Evolutionary conservation across 1,284 basidiomycete genomes (phyloP), one percentile per base, ranked within the genome.

Genomic region (Rhodotorula sp.): DNA sequence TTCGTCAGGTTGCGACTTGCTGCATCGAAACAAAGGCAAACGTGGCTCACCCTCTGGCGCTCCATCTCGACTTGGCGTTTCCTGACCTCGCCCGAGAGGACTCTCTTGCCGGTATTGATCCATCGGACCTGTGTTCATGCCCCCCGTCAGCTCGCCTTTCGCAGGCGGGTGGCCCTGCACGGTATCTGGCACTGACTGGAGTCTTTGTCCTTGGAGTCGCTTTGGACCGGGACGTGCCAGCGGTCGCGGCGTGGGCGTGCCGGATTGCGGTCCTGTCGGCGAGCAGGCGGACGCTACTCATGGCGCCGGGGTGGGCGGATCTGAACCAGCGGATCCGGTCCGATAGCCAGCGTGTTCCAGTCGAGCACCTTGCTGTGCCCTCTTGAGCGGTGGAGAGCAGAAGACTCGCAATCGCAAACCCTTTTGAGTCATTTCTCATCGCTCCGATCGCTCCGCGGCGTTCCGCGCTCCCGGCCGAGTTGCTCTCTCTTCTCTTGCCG

Each of bases 51-150:
- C 7, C 74, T 31, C 64, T 76, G 74, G 56, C 59, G 59, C 18
- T 76, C 74, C 31, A 71, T 57, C 59, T 76, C 74, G 3, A 63
- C 51, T 18, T 68, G 67, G 3, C 74, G 51, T 46, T 62, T 73
- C 60, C 70, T 66, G 3, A 31, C 54, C 34, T 67, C 66, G 23
- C 54, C 63, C 26, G 54, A 16, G 56, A 29, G 26, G 18, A 46
- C 16, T 54, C 57, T 58, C 66, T 26, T 49, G 54, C 46, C 46
- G 6, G 52, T 51, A 46, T 54, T 56, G n/a, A 64, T 57, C 52
- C 39, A 47, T 46, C 63, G 52, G 8, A 60, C 58, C 58, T 60
- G 43, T n/a, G 3, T 39, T 20, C 3, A 3, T 5, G 26, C 52
- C 52, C 23, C 14, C 5, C 18, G 29, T 8, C 48, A 48, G 15